phyloP scores from a whole-genome alignment of 495 filamentous ascomycete species.

The Aspergillus kassunensis region DNA sequence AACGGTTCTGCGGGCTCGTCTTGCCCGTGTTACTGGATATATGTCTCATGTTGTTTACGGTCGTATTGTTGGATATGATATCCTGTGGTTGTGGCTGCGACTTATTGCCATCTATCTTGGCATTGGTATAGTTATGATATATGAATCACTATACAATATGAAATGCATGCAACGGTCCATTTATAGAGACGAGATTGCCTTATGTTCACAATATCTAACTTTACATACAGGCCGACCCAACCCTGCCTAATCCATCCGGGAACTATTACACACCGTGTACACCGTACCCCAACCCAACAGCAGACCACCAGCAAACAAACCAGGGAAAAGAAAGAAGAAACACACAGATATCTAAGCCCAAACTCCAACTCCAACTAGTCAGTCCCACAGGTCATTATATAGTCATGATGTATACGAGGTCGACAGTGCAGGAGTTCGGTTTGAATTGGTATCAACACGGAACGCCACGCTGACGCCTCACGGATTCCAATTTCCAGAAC shows the following conservation, averaged over 20 bases:
- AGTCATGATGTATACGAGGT: neutral
- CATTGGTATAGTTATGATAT: no score
- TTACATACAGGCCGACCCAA: neutral
- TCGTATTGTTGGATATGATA: neutral
- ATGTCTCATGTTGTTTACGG: neutral
- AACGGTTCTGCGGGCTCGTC: no score
- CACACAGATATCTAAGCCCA: neutral
- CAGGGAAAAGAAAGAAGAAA: no score
- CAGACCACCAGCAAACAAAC: neutral
- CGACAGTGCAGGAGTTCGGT: no score
- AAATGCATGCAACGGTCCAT: no score
- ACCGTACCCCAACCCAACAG: neutral
- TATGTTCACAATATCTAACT: neutral
- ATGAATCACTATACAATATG: no score
- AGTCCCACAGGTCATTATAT: neutral
- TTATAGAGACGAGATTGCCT: slow-evolving; percentile 2
- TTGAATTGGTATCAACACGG: neutral
- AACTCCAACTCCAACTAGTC: neutral
- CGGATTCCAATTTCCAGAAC: slow-evolving; percentile 13
- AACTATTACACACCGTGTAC: no score
- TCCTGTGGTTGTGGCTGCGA: neutral
- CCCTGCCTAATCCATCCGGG: neutral
- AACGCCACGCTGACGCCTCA: no score
- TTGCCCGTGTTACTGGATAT: no score
- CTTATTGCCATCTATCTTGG: no score